phyloP scores from a whole-genome alignment of 2,329 filamentous ascomycete genomes.

The Colletotrichum aenigma region DNA sequence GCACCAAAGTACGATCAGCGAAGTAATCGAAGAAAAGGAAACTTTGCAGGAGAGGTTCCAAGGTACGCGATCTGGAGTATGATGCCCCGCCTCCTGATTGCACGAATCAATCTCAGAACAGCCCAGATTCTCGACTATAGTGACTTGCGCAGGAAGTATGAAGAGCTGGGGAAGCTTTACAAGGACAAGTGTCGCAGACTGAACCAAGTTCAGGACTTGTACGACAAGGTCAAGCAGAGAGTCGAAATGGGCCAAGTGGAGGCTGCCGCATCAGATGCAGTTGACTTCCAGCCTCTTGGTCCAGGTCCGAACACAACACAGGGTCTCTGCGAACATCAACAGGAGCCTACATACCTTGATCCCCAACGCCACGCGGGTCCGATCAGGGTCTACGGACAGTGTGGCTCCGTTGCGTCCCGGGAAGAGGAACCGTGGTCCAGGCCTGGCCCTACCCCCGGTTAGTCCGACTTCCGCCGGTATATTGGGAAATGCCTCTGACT shows the following conservation, averaged over 20 bases:
- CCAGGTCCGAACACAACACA: neutral
- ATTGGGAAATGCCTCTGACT: neutral
- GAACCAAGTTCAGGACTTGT: slow-evolving; percentile 69
- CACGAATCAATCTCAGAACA: slow-evolving; percentile 23
- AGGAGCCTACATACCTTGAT: neutral
- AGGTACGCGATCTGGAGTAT: slow-evolving; percentile 46
- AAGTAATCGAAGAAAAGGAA: slow-evolving; percentile 76
- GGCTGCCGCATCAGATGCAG: slow-evolving; percentile 52
- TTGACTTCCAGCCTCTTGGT: neutral
- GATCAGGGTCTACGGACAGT: neutral
- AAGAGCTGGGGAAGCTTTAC: slow-evolving; percentile 70
- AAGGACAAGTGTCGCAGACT: slow-evolving; percentile 75
- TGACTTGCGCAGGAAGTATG: slow-evolving; percentile 70
- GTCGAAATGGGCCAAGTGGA: slow-evolving; percentile 60
- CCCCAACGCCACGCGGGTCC: neutral
- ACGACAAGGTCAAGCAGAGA: slow-evolving; percentile 63
- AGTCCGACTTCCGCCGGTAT: neutral
- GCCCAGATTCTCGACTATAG: slow-evolving; percentile 67
- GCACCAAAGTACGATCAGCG: slow-evolving; percentile 74
- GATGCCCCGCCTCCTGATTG: neutral
- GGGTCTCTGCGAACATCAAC: neutral
- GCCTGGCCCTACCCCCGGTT: slow-evolving; percentile 20
- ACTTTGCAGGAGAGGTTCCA: slow-evolving; percentile 68
- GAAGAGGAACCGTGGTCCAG: slow-evolving; percentile 12
- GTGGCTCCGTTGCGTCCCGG: neutral